Base-by-base conservation (phyloP, 2,329 filamentous ascomycete genomes). In the Penicillium psychrosexuale region DNA sequence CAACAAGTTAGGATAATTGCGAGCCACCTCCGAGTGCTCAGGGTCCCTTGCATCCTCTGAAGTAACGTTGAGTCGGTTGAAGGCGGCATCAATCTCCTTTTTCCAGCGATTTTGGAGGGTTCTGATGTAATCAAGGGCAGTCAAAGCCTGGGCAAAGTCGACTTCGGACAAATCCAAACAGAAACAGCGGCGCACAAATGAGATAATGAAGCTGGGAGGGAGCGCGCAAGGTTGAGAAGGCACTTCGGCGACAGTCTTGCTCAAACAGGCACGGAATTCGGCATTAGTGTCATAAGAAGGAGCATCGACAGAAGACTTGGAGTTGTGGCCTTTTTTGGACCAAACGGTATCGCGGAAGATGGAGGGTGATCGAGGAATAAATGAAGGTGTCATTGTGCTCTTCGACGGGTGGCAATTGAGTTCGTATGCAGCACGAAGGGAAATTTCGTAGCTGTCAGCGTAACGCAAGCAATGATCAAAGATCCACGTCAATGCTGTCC, bases 351-450 rank as follows among this genome's bases (percentile, higher is more conserved):
- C 59, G 53, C 75, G 67, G 58, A 71, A 66, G 28, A 75, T 72
- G 28, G 48, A 62, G 51, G 56, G 60, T 30, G 56, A 65, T 47
- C 52, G 64, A 24, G 60, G 62, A 53, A 61, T 59, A 28, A 71
- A 68, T 53, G 51, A 31, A 24, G 28, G 8, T 15, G 37, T 28
- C 52, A 51, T 51, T 11, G 47, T 22, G 27, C 73, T 72, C 44
- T 72, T 68, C 45, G 72, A 78, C 17, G 83, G 78, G 17, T 81
- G 79, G 58, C 81, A 84, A 66, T 88, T 88, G 69, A 88, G 77
- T 27, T 81, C 80, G 74, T 87, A 87, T 82, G 87, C 87, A 59
- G 83, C 86, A 54, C 84, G 81, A 28, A 88, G 77, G 19, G 85
- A 85, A 31, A 87, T 83, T 64, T 87, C 85, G 66, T 87, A 87